These are phyloP conservation scores for Nitzschia sp. DNA, from an alignment of 108 stramenopile species.

Conservation along the genomic window DNA sequence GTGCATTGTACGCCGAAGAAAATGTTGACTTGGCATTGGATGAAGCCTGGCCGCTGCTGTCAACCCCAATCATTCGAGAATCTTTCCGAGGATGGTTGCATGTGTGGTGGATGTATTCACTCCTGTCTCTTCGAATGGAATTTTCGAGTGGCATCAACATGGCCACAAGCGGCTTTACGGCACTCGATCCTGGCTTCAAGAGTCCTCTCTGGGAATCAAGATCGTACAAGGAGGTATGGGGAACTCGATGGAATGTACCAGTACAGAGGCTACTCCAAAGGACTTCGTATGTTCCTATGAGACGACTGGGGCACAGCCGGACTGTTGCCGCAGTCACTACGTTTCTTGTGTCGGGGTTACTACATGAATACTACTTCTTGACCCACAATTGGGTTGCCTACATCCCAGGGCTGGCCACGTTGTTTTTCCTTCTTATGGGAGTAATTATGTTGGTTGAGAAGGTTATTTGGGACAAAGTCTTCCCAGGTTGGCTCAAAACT, in stretches of 20 bases:
- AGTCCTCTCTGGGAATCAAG: constrained; percentile 36
- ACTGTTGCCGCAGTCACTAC: constrained; percentile 22
- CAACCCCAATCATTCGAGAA: background rate
- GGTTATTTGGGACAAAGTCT: constrained; percentile 8
- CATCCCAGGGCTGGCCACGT: constrained; percentile 24
- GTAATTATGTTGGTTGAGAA: constrained; percentile 32
- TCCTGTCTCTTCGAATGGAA: constrained; percentile 28
- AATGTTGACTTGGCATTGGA: too few species aligned
- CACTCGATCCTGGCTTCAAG: constrained; percentile 27
- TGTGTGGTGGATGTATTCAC: constrained; percentile 36
- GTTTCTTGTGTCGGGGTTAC: constrained; percentile 35
- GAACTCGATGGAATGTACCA: constrained; percentile 39
- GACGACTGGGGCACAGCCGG: background rate
- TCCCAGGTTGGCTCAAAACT: constrained; percentile 8
- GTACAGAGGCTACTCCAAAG: constrained; percentile 35
- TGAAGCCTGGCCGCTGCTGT: background rate
- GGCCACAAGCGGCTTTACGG: background rate
- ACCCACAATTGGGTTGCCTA: constrained; percentile 33
- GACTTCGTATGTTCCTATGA: constrained; percentile 32
- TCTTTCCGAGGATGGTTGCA: constrained; percentile 25
- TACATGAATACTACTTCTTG: constrained; percentile 47
- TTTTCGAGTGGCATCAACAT: constrained; percentile 18
- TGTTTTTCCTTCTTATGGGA: constrained; percentile 40
- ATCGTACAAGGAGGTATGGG: constrained; percentile 36
- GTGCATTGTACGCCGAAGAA: constrained; percentile 3